Evolutionary conservation across 2,329 filamentous ascomycete species (phyloP).

Genomic region (Botrytis deweyae): DNA sequence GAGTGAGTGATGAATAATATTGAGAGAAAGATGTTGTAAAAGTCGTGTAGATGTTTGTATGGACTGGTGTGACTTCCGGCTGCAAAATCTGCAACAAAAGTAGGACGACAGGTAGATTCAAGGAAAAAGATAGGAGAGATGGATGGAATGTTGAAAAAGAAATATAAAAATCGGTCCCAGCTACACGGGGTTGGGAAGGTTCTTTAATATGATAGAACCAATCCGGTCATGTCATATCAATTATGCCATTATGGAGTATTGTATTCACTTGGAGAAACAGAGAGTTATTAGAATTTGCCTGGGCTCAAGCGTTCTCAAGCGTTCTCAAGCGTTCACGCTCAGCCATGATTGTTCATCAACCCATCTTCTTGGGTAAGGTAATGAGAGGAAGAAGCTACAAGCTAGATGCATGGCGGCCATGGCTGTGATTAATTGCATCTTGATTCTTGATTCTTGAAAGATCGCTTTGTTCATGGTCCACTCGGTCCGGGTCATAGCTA

Average conservation of each 20-base stretch:
- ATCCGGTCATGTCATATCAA: background rate
- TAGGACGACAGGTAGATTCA: slow-evolving; percentile 3
- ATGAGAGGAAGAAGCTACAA: slow-evolving; percentile 3
- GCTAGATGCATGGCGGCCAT: background rate
- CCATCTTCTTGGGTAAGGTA: background rate
- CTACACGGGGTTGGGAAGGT: slow-evolving; percentile 6
- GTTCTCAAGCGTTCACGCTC: background rate
- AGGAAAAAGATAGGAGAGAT: background rate
- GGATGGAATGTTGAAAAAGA: background rate
- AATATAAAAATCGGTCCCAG: background rate
- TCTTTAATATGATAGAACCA: background rate
- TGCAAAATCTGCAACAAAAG: background rate
- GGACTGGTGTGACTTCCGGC: slow-evolving; percentile 5
- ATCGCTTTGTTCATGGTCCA: background rate
- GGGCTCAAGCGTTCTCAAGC: background rate
- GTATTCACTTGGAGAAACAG: background rate
- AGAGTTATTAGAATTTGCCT: background rate
- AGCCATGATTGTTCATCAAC: background rate
- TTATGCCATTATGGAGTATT: background rate
- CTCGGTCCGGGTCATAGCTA: slow-evolving; percentile 6
- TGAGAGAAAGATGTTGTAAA: slow-evolving; percentile 2
- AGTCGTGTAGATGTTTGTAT: slow-evolving; percentile 1
- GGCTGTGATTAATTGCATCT: slow-evolving; percentile 13
- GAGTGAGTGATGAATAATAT: background rate
- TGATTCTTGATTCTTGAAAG: slow-evolving; percentile 6